These are phyloP conservation scores for Pholiota conissans DNA, from an alignment of 768 basidiomycete genomes.

Conservation along the genomic window DNA sequence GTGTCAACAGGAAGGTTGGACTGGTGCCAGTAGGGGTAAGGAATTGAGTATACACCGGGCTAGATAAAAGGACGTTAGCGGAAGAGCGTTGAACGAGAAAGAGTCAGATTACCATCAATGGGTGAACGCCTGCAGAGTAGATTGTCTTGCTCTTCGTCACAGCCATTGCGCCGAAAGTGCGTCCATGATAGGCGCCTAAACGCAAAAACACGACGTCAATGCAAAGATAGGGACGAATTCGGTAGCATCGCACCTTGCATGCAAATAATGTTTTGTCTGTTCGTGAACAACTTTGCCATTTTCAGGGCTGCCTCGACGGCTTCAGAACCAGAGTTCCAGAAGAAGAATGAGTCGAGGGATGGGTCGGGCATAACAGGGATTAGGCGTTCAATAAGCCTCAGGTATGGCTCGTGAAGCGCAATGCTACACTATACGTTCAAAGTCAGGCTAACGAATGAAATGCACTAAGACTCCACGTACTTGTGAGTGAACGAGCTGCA, in stretches of 20 bases:
- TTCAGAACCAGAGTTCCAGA: slow-evolving; percentile 96
- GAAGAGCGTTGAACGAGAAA: not conserved
- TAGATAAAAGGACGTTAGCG: slow-evolving; percentile 25
- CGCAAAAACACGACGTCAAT: not conserved
- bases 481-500: slow-evolving; percentile 77
- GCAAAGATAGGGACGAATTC: too few species aligned
- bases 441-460: not conserved
- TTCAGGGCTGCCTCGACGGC: slow-evolving; percentile 90
- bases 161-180: slow-evolving; percentile 92
- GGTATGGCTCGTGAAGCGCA: slow-evolving; percentile 82
- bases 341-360: slow-evolving; percentile 94
- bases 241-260: slow-evolving; percentile 90
- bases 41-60: slow-evolving; percentile 80
- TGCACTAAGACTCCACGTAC: slow-evolving; percentile 34
- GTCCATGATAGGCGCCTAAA: slow-evolving; percentile 82
- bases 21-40: slow-evolving; percentile 96
- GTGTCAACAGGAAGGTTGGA: slow-evolving; percentile 57
- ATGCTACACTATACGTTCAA: slow-evolving; percentile 72
- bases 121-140: slow-evolving; percentile 76
- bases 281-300: slow-evolving; percentile 77
- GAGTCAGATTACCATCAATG: slow-evolving; percentile 69
- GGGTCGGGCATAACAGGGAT: slow-evolving; percentile 88
- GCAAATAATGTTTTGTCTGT: slow-evolving; percentile 82
- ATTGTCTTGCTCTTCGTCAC: slow-evolving; percentile 93
- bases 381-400: slow-evolving; percentile 82